Evolutionary conservation across 768 basidiomycete species (phyloP).

Genomic region (Kwoniella mangroviensis): DNA sequence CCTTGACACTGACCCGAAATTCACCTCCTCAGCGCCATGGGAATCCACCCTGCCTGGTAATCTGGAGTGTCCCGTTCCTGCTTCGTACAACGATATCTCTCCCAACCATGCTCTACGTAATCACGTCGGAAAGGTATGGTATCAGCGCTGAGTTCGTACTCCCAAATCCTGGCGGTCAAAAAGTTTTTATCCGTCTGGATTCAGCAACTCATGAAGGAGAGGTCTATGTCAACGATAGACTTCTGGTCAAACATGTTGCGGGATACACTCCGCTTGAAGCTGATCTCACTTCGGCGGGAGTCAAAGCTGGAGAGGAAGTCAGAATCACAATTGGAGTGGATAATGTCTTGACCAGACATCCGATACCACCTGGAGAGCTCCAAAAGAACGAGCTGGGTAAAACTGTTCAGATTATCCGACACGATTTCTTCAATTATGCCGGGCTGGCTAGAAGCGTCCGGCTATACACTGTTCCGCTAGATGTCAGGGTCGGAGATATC

Average conservation of each 20-base stretch:
- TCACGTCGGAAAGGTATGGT: slow-evolving; percentile 47
- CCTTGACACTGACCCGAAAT: slow-evolving; percentile 13
- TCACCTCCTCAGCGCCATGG: slow-evolving; percentile 28
- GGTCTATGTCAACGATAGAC: slow-evolving; percentile 36
- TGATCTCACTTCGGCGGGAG: slow-evolving; percentile 28
- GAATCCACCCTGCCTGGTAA: slow-evolving; percentile 27
- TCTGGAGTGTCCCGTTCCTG: slow-evolving; percentile 44
- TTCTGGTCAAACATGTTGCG: slow-evolving; percentile 33
- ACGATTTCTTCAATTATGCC: slow-evolving; percentile 48
- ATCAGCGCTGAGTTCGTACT: slow-evolving; percentile 30
- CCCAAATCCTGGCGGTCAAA: slow-evolving; percentile 34
- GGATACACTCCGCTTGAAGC: slow-evolving; percentile 43
- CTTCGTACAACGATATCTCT: slow-evolving; percentile 48
- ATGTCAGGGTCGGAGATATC: slow-evolving; percentile 31
- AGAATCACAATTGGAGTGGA: slow-evolving; percentile 38
- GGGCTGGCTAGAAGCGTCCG: slow-evolving; percentile 42
- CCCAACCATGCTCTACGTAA: slow-evolving; percentile 32
- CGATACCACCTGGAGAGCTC: slow-evolving; percentile 37
- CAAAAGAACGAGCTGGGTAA: slow-evolving; percentile 16
- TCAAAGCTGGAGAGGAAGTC: slow-evolving; percentile 29
- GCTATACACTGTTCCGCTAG: slow-evolving; percentile 26
- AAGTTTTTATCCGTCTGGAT: slow-evolving; percentile 37
- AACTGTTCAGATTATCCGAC: slow-evolving; percentile 36
- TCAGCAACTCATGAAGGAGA: slow-evolving; percentile 42
- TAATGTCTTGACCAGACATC: slow-evolving; percentile 39